Evolutionary conservation across 805 yeast species (phyloP), one percentile per base, ranked within the genome.

Genomic region (Wickerhamiella cacticola): DNA sequence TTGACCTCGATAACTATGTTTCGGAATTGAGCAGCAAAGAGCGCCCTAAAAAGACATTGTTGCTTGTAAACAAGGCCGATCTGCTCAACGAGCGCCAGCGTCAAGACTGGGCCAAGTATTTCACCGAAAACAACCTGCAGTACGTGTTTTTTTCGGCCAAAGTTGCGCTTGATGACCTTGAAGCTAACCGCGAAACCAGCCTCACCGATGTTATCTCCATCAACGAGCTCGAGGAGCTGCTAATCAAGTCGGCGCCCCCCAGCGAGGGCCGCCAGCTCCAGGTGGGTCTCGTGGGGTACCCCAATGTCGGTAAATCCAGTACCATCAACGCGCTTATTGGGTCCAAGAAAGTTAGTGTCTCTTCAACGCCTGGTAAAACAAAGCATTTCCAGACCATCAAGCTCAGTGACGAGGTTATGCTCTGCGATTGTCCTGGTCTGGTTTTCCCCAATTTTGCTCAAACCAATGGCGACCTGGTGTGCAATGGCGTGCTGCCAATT

Each of bases 391-490:
- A 92, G 70, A 92, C 99, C 1, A 88, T 92, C 52, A 76, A 78
- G 60, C 72, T 92, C 40, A 78, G 95, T 1, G 83, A 82, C 46
- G 73, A 81, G 31, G 92, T 92, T 2, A 73, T 87, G 55, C 71
- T 92, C 46, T 92, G 97, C 67, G 99, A 92, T 72, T 92, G 99
- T 71, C 99, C 99, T 1, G 99, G 99, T 74, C 72, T 92, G 52
- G 99, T 92, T 15, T 92, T 92, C 71, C 98, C 99, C 21, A 92
- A 89, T 60, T 92, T 92, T 63, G 97, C 97, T 5, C 84, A 83
- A 62, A 84, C 96, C 21, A 88, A 87, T 60, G 97, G 94, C 57
- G 99, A 92, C 59, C 74, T 92, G 59, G 98, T 92, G 0, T 87
- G 96, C 69, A 85, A 87, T 60, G 99, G 99, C 73, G 95, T 92